Base-by-base conservation (phyloP, 352 stramenopile genomes). In the Blastocystis sp. region DNA sequence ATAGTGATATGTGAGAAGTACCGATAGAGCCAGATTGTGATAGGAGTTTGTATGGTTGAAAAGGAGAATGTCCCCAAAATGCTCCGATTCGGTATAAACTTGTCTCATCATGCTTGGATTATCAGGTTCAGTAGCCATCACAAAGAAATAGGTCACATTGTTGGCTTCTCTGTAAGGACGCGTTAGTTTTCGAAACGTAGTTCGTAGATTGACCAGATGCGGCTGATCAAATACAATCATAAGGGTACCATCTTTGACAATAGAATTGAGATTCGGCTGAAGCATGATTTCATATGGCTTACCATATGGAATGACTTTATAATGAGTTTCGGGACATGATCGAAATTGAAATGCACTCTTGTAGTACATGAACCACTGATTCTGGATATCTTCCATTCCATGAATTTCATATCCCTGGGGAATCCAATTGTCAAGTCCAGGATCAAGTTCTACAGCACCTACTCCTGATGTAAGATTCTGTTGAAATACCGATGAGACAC, bases 31-130 rank as follows among this genome's bases (percentile, higher is more conserved):
- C 13, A 64, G 57, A 35, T 64, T 64, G 57, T 64, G 57, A 35
- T 64, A 64, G 57, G 57, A 64, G 57, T 64, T 64, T 64, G 57
- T 64, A 15, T 64, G 57, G 13, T 64, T 64, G 57, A 64, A 64
- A 27, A 64, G n/a, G 30, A 64, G 57, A 35, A 64, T 27, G 30
- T 64, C 57, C 5, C 30, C n/a, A 64, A 35, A 64, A 15, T 64
- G 30, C 7, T 27, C 57, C n/a, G 57, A 27, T 64, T 64, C 57
- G 15, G n/a, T 11, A 35, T 27, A 27, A 27, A 64, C n/a, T 64
- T 35, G 57, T 35, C 13, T 5, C 57, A 27, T 64, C 57, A 48
- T 48, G 9, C 30, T 64, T 35, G 57, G 57, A 64, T 64, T 35
- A 35, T 64, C 57, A 15, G n/a, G 7, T 35, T 64, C 57, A 5